A percentile compares a stretch with the other conserved stretches of the same genome.
Conservation (phyloP, 2,329 filamentous ascomycete species). For the Lasiodiplodia hormozganensis region DNA sequence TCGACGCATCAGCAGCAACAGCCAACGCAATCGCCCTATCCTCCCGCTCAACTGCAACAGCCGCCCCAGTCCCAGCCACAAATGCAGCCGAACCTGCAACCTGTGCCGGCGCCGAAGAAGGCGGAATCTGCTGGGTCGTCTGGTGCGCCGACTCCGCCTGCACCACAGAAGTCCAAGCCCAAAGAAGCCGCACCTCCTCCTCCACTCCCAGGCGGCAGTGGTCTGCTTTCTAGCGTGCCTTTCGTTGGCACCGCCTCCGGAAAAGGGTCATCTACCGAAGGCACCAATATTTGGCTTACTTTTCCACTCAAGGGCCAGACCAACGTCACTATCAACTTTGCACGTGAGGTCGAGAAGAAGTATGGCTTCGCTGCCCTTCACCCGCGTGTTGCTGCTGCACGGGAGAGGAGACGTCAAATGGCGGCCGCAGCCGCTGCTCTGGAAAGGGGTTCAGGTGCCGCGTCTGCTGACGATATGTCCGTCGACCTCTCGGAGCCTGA, state of each 20-base stretch:
- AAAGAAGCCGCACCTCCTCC: conserved; percentile 63
- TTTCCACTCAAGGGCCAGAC: conserved; percentile 81
- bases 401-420: conserved; percentile 85
- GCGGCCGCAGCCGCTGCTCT: conserved; percentile 86
- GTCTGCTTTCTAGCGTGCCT: conserved; percentile 67
- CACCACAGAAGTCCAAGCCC: conserved; percentile 63
- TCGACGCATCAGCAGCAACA: conserved; percentile 20
- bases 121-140: conserved; percentile 49
- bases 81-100: conserved; percentile 29
- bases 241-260: conserved; percentile 61
- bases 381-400: conserved; percentile 86
- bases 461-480: conserved; percentile 79
- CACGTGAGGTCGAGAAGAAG: conserved; percentile 87
- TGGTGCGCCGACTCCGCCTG: conserved; percentile 50
- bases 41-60: not conserved
- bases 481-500: conserved; percentile 74
- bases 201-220: conserved; percentile 67
- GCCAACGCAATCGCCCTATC: not conserved
- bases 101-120: conserved; percentile 40
- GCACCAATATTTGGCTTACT: conserved; percentile 84
- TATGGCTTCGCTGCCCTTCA: conserved; percentile 96
- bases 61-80: not conserved
- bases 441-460: conserved; percentile 74
- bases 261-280: conserved; percentile 48
- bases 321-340: conserved; percentile 95